Conservation (phyloP, 495 filamentous ascomycete genomes). For the Hypoxylon trugodes region DNA sequence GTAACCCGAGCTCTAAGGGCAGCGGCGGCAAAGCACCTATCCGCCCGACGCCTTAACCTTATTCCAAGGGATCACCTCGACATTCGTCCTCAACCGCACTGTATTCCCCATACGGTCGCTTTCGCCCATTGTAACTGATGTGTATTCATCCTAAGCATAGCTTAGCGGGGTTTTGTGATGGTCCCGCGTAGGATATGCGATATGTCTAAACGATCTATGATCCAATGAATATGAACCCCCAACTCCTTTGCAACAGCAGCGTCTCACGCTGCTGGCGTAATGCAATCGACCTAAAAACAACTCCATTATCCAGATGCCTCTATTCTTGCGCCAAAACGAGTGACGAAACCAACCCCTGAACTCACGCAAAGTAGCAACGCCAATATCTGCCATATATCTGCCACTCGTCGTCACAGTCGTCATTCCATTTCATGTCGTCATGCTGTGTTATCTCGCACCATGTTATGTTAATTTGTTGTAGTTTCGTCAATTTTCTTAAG, state of each 20-base stretch:
- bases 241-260: conserved; percentile 33
- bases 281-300: conserved; percentile 28
- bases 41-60: no score
- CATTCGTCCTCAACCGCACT: neutral
- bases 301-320: conserved; percentile 26
- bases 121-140: conserved; percentile 6
- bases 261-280: conserved; percentile 28
- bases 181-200: neutral
- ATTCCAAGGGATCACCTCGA: no score
- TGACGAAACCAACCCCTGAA: conserved; percentile 36
- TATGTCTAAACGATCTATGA: conserved; percentile 25
- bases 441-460: neutral
- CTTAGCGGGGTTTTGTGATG: conserved; percentile 17
- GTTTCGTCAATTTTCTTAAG: conserved; percentile 48
- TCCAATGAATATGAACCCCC: conserved; percentile 20
- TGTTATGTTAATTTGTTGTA: conserved; percentile 29
- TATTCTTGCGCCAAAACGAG: conserved; percentile 36
- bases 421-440: neutral
- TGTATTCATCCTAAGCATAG: conserved; percentile 17
- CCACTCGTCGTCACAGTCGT: neutral
- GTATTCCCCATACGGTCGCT: conserved; percentile 19
- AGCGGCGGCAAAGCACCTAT: neutral
- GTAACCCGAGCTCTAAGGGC: neutral
- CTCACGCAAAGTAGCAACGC: conserved; percentile 23
- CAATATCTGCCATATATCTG: conserved; percentile 16